Conservation (phyloP, 108 stramenopile genomes). For the Stephanodiscus triporus region DNA sequence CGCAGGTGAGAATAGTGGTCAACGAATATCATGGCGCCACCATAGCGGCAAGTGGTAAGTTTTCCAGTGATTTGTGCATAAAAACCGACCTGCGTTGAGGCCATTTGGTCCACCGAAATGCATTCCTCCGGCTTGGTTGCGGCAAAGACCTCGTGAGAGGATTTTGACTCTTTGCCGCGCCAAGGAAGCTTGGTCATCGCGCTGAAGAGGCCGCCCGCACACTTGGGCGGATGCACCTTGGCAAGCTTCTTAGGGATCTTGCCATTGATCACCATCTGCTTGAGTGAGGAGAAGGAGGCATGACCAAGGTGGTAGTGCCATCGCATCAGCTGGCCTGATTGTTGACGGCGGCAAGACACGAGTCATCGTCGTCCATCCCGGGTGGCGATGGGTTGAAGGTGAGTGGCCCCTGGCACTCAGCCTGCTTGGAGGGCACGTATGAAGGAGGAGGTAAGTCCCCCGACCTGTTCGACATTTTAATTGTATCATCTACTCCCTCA, state of each 20-base stretch:
- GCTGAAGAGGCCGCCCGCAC: no score
- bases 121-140: slow-evolving; percentile 5
- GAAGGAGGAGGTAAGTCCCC: not conserved
- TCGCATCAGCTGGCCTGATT: no score
- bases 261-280: not conserved
- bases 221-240: no score
- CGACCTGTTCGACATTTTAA: no score
- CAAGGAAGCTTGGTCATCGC: slow-evolving; percentile 14
- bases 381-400: not conserved
- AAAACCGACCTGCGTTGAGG: not conserved
- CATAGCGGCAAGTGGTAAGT: slow-evolving; percentile 17
- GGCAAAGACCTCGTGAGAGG: no score
- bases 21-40: slow-evolving; percentile 2
- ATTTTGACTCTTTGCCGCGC: not conserved
- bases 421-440: not conserved
- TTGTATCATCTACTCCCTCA: no score
- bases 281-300: not conserved
- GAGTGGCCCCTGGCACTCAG: not conserved
- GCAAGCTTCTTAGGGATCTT: no score
- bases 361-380: no score
- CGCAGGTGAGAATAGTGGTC: slow-evolving; percentile 32
- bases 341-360: no score
- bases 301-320: not conserved
- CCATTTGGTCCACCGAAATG: not conserved
- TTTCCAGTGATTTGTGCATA: not conserved